Evolutionary conservation across 495 filamentous ascomycete genomes (phyloP), one percentile per base, ranked within the genome.

Genomic region (Cercophora newfieldiana): DNA sequence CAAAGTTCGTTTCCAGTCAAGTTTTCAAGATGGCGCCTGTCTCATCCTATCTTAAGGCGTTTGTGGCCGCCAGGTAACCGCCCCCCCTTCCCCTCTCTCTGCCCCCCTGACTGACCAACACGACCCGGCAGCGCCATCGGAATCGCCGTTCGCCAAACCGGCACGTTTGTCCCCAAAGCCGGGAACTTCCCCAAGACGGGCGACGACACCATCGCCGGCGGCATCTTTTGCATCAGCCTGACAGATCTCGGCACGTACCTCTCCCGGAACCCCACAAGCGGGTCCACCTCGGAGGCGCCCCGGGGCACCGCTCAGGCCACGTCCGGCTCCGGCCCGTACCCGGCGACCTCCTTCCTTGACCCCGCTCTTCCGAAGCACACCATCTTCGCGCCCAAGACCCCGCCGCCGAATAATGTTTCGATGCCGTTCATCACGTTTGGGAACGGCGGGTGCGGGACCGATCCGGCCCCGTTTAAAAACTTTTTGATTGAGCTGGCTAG

Each of bases 381-480:
- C 51, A 66, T 77, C 56, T 68, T 55, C 29, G 65, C 75, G 68
- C 54, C 69, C 31, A 67, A 71, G 61, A 55, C 58, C 6, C 59
- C 71, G 49, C 33, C 76, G 21, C 50, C 65, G 22, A 37, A 22
- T 21, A 50, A 59, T 14, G 19, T 58, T 29, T 58, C 69, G 54
- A 24, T 81, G 64, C 67, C 58, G 16, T 48, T 76, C 60, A 53
- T 78, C 57, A 63, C 77, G 14, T 77, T 69, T 69, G 73, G 71
- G 53, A 74, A 77, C 65, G 75, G 75, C 48, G 75, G 69, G 31
- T 77, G 75, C 68, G 57, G 37, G 19, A 67, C 69, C n/a, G 63
- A 71, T 37, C 68, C 68, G 24, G 59, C 60, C 1, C n/a, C 59
- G 18, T 49, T 69, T 21, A 29, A 50, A 21, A 63, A 66, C 28